A percentile compares a stretch with the other conserved stretches of the same genome.
Conservation (phyloP, 2,329 filamentous ascomycete genomes). For the Kalmusia sp. region DNA sequence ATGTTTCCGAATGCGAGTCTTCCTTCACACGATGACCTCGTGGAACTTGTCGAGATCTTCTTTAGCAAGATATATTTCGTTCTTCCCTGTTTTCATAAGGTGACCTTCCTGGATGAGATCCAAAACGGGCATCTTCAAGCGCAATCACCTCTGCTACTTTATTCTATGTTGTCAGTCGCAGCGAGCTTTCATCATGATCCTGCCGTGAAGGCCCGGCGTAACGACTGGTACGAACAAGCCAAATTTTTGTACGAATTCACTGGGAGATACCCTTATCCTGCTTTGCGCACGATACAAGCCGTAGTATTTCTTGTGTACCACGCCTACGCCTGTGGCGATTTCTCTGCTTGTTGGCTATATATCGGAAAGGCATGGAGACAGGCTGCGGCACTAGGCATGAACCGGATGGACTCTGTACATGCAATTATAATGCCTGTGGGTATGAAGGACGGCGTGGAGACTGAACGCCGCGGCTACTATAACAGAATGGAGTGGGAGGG, state of each 20-base stretch:
- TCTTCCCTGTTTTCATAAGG: constrained; percentile 39
- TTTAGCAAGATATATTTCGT: constrained; percentile 29
- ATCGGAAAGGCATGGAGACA: constrained; percentile 44
- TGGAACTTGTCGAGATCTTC: constrained; percentile 34
- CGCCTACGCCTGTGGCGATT: constrained; percentile 34
- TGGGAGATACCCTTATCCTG: constrained; percentile 21
- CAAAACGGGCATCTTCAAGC: constrained; percentile 21
- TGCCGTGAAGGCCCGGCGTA: constrained; percentile 21
- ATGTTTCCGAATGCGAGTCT: constrained; percentile 15
- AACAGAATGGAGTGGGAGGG: constrained; percentile 4
- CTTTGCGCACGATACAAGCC: constrained; percentile 35
- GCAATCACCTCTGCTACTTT: constrained; percentile 30
- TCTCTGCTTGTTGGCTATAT: constrained; percentile 35
- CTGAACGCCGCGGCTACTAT: background rate
- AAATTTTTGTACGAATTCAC: constrained; percentile 37
- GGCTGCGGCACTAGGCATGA: constrained; percentile 33
- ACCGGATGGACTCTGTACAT: constrained; percentile 32
- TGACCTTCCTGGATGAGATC: constrained; percentile 23
- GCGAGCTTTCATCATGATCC: constrained; percentile 30
- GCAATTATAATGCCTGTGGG: constrained; percentile 1
- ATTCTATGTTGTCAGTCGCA: constrained; percentile 35
- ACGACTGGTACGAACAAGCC: constrained; percentile 38
- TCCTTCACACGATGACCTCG: constrained; percentile 21
- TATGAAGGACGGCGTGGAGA: background rate
- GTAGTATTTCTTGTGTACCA: constrained; percentile 31